These are phyloP conservation scores for Tilletia walkeri DNA, from an alignment of 1,284 basidiomycete species.

Conservation along the genomic window DNA sequence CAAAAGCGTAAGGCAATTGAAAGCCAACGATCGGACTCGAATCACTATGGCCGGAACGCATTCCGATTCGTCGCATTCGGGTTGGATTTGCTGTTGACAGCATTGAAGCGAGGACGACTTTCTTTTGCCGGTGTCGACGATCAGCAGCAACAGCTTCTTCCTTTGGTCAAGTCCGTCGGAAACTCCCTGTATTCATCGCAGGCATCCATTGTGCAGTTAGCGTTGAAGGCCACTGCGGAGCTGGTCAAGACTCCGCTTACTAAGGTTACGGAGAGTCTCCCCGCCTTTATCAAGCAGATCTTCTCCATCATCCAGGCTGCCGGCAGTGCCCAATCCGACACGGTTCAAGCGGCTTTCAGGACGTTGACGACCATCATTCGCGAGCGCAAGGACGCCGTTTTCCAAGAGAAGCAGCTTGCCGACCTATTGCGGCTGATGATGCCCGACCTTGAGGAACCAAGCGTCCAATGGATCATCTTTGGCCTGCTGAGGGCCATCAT, in stretches of 20 bases:
- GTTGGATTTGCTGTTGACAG: conserved; percentile 84
- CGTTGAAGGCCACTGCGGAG: conserved; percentile 76
- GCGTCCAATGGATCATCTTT: conserved; percentile 78
- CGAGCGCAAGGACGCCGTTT: conserved; percentile 73
- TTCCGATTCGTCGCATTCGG: conserved; percentile 86
- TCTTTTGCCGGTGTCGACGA: conserved; percentile 63
- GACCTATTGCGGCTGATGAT: conserved; percentile 80
- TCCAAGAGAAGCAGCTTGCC: conserved; percentile 84
- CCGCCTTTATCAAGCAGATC: conserved; percentile 81
- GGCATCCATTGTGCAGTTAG: conserved; percentile 73
- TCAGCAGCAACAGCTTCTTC: conserved; percentile 11
- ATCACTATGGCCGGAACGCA: conserved; percentile 61
- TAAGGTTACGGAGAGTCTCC: conserved; percentile 72
- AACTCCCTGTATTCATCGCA: conserved; percentile 87
- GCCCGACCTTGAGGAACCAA: conserved; percentile 91
- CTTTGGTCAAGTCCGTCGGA: conserved; percentile 82
- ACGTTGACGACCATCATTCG: conserved; percentile 81
- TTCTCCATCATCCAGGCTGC: conserved; percentile 79
- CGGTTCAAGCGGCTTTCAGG: conserved; percentile 83
- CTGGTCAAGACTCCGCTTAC: conserved; percentile 82
- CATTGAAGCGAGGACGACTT: conserved; percentile 79
- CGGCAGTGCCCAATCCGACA: conserved; percentile 78
- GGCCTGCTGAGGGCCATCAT: conserved; percentile 88
- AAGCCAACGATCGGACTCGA: conserved; percentile 42
- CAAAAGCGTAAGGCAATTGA: conserved; percentile 48